phyloP scores from a whole-genome alignment of 2,329 filamentous ascomycete species.

The Lecanicillium sp. region DNA sequence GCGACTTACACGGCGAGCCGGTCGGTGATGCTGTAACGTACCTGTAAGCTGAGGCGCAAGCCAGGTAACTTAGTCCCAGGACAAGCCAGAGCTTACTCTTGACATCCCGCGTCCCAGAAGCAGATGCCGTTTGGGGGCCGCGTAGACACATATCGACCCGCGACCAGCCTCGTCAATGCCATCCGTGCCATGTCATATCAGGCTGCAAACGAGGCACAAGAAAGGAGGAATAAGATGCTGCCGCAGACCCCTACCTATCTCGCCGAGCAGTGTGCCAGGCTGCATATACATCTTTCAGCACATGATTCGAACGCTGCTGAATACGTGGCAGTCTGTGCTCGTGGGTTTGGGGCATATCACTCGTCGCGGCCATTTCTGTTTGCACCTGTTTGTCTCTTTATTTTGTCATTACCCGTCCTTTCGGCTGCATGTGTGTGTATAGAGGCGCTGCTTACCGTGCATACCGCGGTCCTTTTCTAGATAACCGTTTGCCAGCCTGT shows the following conservation, averaged over 20 bases:
- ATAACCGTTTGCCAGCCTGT: not conserved
- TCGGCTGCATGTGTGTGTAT: too few species aligned
- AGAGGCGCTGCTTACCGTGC: too few species aligned
- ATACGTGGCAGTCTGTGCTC: not conserved
- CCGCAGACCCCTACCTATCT: not conserved
- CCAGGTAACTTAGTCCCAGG: too few species aligned
- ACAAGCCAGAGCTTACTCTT: not conserved
- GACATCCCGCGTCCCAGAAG: not conserved
- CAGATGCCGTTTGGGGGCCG: constrained; percentile 1
- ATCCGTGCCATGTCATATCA: not conserved
- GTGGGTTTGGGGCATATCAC: too few species aligned
- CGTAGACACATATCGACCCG: not conserved
- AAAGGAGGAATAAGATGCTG: not conserved
- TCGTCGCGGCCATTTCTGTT: too few species aligned
- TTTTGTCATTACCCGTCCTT: too few species aligned
- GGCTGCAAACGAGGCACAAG: not conserved
- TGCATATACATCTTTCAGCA: not conserved
- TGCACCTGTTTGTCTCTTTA: too few species aligned
- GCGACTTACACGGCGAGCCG: too few species aligned
- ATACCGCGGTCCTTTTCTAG: too few species aligned
- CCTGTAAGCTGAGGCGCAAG: too few species aligned
- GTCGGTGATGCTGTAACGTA: too few species aligned
- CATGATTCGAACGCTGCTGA: not conserved
- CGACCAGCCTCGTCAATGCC: constrained; percentile 3
- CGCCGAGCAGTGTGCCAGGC: not conserved